Evolutionary conservation across 805 yeast species (phyloP).

Genomic region (Ogataea thermomethanolica): DNA sequence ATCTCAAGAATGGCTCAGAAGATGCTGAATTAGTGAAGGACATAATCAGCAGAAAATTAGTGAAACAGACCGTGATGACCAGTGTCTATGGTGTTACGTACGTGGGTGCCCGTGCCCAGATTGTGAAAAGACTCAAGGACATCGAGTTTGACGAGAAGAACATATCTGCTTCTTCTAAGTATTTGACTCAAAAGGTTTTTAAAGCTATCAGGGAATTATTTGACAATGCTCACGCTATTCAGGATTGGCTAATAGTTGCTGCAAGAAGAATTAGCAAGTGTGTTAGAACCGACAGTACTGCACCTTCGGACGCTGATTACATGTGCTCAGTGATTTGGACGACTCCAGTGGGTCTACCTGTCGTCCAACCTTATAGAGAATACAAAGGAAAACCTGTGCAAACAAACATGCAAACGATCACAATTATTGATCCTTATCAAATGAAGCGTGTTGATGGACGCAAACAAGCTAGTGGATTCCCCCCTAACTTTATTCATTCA

Average conservation of each 20-base stretch:
- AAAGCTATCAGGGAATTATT: conserved; percentile 81
- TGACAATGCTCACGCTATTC: conserved; percentile 89
- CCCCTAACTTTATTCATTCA: conserved; percentile 94
- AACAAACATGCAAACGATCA: conserved; percentile 88
- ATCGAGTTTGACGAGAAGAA: conserved; percentile 40
- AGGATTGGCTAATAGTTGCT: conserved; percentile 91
- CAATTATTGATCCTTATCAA: conserved; percentile 82
- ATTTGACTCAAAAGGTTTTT: conserved; percentile 75
- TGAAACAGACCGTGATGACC: conserved; percentile 97
- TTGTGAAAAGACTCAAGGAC: conserved; percentile 69
- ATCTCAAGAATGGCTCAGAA: conserved; percentile 54
- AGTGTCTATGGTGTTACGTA: conserved; percentile 96
- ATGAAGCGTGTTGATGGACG: conserved; percentile 79
- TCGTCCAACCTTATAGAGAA: conserved; percentile 93
- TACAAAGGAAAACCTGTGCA: conserved; percentile 58
- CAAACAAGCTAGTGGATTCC: conserved; percentile 89
- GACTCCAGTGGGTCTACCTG: conserved; percentile 90
- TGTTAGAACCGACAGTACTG: conserved; percentile 62
- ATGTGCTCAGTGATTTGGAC: conserved; percentile 97
- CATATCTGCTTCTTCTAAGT: conserved; percentile 46
- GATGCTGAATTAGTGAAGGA: conserved; percentile 55
- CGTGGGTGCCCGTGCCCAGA: conserved; percentile 89
- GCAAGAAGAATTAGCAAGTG: conserved; percentile 80
- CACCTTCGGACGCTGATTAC: conserved; percentile 53
- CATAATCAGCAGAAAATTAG: conserved; percentile 77